Conservation (phyloP, 768 basidiomycete genomes). For the Mycena polygramma region DNA sequence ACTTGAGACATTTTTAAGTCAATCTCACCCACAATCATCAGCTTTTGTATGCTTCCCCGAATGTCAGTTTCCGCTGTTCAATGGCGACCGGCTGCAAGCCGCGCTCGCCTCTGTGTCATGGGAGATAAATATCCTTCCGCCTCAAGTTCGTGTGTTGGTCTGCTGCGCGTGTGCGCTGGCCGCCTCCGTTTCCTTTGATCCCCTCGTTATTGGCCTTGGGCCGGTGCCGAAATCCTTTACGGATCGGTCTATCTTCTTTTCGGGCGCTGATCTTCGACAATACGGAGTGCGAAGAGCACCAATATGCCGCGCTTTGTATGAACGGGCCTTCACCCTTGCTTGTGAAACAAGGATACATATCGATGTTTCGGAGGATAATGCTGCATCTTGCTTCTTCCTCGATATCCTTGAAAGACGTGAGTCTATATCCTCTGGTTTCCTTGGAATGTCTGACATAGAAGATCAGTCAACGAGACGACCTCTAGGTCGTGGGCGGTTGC, state of each 20-base stretch:
- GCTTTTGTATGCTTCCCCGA: slow-evolving; percentile 3
- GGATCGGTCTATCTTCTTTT: slow-evolving; percentile 23
- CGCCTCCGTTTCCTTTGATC: slow-evolving; percentile 26
- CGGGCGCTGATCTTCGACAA: slow-evolving; percentile 26
- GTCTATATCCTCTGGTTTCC: background rate
- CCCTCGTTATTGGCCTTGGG: slow-evolving; percentile 28
- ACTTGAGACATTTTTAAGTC: too few species aligned
- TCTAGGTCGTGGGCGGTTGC: slow-evolving; percentile 31
- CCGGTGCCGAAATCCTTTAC: slow-evolving; percentile 17
- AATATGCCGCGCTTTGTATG: slow-evolving; percentile 15
- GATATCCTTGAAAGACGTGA: slow-evolving; percentile 16
- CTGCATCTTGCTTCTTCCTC: slow-evolving; percentile 29
- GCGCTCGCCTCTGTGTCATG: slow-evolving; percentile 20
- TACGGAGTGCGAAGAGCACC: slow-evolving; percentile 31
- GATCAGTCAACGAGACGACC: background rate
- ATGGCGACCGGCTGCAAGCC: background rate
- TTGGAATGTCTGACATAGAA: background rate
- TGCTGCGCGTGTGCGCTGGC: slow-evolving; percentile 25
- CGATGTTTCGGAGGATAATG: slow-evolving; percentile 24
- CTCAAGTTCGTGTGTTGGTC: slow-evolving; percentile 24
- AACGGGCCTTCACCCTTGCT: slow-evolving; percentile 22
- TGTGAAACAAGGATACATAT: slow-evolving; percentile 25
- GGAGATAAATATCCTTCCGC: slow-evolving; percentile 22
- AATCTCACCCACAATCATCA: background rate
- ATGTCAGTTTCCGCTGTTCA: background rate